phyloP scores from a whole-genome alignment of 192 early-diverging fungal species.

The Backusella australiensis region DNA sequence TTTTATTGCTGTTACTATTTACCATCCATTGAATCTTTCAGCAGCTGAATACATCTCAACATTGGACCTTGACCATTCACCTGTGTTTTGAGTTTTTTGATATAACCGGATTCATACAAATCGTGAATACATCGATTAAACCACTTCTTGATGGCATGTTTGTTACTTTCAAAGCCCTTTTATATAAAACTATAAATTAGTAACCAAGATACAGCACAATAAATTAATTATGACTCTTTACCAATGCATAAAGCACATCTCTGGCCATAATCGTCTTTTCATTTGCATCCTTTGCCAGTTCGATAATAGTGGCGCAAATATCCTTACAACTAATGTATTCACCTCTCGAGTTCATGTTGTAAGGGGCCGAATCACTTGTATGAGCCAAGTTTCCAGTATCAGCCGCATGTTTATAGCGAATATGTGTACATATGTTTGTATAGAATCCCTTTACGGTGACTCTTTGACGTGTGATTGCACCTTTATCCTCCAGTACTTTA shows the following conservation, averaged over 20 bases:
- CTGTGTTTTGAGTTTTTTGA: background rate
- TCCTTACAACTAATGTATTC: background rate
- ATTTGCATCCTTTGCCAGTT: conserved; percentile 8
- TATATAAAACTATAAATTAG: background rate
- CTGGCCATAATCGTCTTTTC: conserved; percentile 6
- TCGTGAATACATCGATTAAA: background rate
- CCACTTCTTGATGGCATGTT: background rate
- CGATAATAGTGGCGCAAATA: background rate
- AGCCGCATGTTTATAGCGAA: background rate
- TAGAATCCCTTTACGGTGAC: background rate
- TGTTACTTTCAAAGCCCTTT: background rate
- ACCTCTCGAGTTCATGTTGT: conserved; percentile 17
- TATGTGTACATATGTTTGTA: conserved; percentile 24
- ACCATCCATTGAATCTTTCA: background rate
- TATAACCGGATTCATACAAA: background rate
- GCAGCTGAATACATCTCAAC: background rate
- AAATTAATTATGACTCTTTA: background rate
- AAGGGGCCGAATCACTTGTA: background rate
- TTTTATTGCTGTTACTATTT: background rate
- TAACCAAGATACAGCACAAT: background rate
- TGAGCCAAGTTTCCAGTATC: background rate
- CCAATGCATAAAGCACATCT: conserved; percentile 15
- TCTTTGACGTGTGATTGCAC: conserved; percentile 9
- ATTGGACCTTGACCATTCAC: background rate
- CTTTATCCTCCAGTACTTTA: conserved; percentile 22